Percentiles rank a stretch among this genome's conserved stretches.
Evolutionary conservation across 345 rosid species (phyloP).

Genomic region (Linum lewisii): DNA sequence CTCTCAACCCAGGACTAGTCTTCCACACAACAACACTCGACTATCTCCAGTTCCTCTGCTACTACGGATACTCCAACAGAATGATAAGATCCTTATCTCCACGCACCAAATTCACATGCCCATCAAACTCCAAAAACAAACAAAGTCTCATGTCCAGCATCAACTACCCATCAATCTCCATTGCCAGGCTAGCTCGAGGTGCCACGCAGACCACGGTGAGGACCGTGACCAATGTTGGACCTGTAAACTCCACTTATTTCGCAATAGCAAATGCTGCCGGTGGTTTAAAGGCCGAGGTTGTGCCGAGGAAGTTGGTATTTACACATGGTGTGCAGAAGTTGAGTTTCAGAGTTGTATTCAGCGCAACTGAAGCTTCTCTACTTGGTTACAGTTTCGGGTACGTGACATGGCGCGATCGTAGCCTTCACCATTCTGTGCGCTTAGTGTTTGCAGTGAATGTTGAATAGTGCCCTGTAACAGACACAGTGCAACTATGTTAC

Average conservation of each 20-base stretch:
- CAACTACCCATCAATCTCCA: constrained; percentile 75
- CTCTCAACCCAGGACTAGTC: constrained; percentile 61
- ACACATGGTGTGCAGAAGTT: constrained; percentile 14
- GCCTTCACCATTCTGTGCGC: constrained; percentile 37
- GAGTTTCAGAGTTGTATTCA: constrained; percentile 37
- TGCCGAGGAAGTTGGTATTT: constrained; percentile 38
- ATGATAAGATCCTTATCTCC: constrained; percentile 33
- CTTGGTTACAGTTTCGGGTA: constrained; percentile 53
- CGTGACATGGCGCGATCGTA: constrained; percentile 47
- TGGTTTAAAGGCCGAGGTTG: constrained; percentile 44
- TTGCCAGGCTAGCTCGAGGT: constrained; percentile 30
- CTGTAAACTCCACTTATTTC: constrained; percentile 36
- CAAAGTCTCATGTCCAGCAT: constrained; percentile 39
- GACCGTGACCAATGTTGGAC: constrained; percentile 52
- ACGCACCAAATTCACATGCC: constrained; percentile 40
- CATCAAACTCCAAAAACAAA: constrained; percentile 14
- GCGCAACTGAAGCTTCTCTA: constrained; percentile 36
- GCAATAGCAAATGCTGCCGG: constrained; percentile 33
- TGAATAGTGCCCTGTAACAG: no score
- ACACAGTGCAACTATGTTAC: no score
- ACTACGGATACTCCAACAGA: constrained; percentile 42
- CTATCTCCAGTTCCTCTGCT: constrained; percentile 52
- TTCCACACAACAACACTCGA: constrained; percentile 49
- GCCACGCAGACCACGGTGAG: constrained; percentile 23
- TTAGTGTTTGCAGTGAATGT: constrained; percentile 47